These are phyloP conservation scores for Penicillium psychrosexuale DNA, from an alignment of 2,329 filamentous ascomycete genomes.

Conservation along the genomic window DNA sequence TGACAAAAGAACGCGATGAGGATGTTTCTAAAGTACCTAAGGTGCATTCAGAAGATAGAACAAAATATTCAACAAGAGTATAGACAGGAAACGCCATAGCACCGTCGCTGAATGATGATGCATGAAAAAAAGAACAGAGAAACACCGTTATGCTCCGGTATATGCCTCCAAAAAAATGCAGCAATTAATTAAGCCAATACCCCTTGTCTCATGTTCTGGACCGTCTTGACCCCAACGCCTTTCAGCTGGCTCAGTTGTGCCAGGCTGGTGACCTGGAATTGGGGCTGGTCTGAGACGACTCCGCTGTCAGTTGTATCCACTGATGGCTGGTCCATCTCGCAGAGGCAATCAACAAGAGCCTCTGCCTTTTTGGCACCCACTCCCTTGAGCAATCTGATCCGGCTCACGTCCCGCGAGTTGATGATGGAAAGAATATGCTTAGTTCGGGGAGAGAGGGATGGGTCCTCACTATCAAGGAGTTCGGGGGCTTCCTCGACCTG, in stretches of 20 bases:
- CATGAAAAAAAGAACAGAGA: slow-evolving; percentile 14
- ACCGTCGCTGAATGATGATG: slow-evolving; percentile 31
- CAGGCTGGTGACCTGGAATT: slow-evolving; percentile 38
- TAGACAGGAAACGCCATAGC: slow-evolving; percentile 22
- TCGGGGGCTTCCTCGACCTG: slow-evolving; percentile 17
- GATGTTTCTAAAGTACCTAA: neutral
- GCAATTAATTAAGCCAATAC: slow-evolving; percentile 35
- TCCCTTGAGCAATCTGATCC: slow-evolving; percentile 48
- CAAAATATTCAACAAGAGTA: neutral
- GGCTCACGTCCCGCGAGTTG: slow-evolving; percentile 45
- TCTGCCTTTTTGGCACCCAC: slow-evolving; percentile 49
- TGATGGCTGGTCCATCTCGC: slow-evolving; percentile 39
- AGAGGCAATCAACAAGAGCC: slow-evolving; percentile 47
- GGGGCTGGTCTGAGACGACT: slow-evolving; percentile 18
- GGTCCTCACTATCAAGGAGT: slow-evolving; percentile 20
- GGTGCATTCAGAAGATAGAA: neutral
- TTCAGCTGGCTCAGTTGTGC: slow-evolving; percentile 42
- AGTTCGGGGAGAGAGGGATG: slow-evolving; percentile 41
- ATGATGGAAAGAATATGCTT: slow-evolving; percentile 45
- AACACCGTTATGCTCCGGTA: slow-evolving; percentile 5
- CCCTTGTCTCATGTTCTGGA: slow-evolving; percentile 49
- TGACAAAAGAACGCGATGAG: neutral
- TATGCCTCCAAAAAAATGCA: slow-evolving; percentile 14
- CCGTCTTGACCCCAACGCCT: slow-evolving; percentile 46
- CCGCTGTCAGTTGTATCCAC: slow-evolving; percentile 14